phyloP scores from a whole-genome alignment of 805 yeast genomes.

The Kuraishia piskuri region DNA sequence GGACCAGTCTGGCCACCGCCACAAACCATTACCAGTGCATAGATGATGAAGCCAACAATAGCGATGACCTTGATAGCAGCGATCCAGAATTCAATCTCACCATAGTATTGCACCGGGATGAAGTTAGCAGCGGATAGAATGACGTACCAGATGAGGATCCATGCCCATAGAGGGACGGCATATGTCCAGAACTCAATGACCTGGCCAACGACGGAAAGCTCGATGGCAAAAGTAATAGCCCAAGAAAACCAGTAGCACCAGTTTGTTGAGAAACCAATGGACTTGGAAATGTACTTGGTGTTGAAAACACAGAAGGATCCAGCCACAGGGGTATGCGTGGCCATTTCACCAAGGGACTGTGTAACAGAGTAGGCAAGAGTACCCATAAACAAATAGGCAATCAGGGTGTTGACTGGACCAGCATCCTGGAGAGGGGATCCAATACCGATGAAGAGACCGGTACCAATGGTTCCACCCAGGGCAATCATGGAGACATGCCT shows the following conservation, averaged over 20 bases:
- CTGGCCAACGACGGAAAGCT: slow-evolving; percentile 46
- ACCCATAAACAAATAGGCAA: slow-evolving; percentile 68
- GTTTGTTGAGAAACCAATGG: slow-evolving; percentile 52
- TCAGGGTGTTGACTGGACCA: slow-evolving; percentile 58
- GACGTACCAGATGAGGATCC: slow-evolving; percentile 37
- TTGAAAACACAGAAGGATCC: slow-evolving; percentile 50
- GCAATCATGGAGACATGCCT: slow-evolving; percentile 56
- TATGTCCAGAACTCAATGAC: slow-evolving; percentile 46
- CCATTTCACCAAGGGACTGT: slow-evolving; percentile 49
- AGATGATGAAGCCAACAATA: slow-evolving; percentile 56
- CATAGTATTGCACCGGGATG: slow-evolving; percentile 40
- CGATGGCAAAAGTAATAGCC: slow-evolving; percentile 46
- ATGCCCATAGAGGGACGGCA: slow-evolving; percentile 44
- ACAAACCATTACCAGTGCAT: slow-evolving; percentile 54
- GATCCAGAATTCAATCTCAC: slow-evolving; percentile 47
- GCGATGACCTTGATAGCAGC: slow-evolving; percentile 58
- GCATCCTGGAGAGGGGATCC: slow-evolving; percentile 61
- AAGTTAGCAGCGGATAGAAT: slow-evolving; percentile 31
- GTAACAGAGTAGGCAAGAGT: slow-evolving; percentile 57
- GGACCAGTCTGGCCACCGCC: slow-evolving; percentile 79
- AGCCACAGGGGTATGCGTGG: slow-evolving; percentile 44
- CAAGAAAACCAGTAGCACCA: slow-evolving; percentile 43
- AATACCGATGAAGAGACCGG: slow-evolving; percentile 73
- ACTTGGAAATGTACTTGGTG: slow-evolving; percentile 41
- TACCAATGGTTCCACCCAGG: slow-evolving; percentile 78